Base-by-base conservation (phyloP, 2,329 filamentous ascomycete genomes). In the Fusarium concolor region DNA sequence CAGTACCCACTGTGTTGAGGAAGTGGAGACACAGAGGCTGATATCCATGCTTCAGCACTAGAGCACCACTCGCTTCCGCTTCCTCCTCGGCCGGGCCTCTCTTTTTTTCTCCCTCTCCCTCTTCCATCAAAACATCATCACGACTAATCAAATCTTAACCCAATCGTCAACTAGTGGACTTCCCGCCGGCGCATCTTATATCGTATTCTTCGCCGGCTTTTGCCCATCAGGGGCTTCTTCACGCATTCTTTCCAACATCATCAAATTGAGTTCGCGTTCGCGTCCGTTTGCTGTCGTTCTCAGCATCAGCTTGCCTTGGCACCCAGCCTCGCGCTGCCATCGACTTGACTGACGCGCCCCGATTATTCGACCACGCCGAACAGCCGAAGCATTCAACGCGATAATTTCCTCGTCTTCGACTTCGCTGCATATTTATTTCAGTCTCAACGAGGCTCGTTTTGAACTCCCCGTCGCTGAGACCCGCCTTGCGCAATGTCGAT, bases 401-500 rank as follows among this genome's bases (percentile, higher is more conserved):
- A 56, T 44, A 35, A 29, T 43, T 50, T 47, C 38, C 49, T 47
- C 37, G 33, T 29, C 39, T 39, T 47, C 55, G 42, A 53, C 35
- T 41, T 47, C 22, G 24, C 44, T 50, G 39, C 35, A 55, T 42
- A 38, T 59, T 54, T 31, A 41, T 20, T 24, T 46, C 38, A 35
- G 57, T 56, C 51, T 67, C 52, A 54, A 60, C 69, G 60, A 67
- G 41, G 50, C 45, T 63, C 39, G 31, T 54, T 43, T 41, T 56
- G 50, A 58, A 58, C 53, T 57, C 54, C 9, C 61, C 56, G 56
- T 69, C 55, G 39, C 65, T 45, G 56, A 70, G 62, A 67, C 64
- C 60, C 43, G 55, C 67, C 52, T 61, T 61, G 67, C 72, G 71
- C 72, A 63, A 89, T 89, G 87, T 89, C 87, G 56, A 97, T 97